phyloP scores from a whole-genome alignment of 106 monocot genomes.

The Xerophyta viscosa region DNA sequence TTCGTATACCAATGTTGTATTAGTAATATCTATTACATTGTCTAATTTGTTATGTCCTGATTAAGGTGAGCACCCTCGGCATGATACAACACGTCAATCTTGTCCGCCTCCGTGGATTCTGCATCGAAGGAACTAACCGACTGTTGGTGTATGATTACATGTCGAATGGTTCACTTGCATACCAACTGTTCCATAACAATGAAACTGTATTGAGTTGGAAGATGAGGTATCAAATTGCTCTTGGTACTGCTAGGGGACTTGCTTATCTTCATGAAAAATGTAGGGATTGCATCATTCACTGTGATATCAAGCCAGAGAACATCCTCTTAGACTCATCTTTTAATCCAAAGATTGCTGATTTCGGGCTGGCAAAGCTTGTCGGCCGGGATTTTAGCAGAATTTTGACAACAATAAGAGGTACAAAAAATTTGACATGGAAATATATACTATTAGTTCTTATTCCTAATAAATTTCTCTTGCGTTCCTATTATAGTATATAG shows the following conservation, averaged over 20 bases:
- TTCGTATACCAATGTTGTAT: too few species aligned
- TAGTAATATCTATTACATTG: too few species aligned
- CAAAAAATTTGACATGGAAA: too few species aligned
- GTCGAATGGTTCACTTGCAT: conserved; percentile 25
- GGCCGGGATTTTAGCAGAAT: conserved; percentile 30
- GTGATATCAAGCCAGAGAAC: conserved; percentile 39
- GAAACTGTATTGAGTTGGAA: conserved; percentile 13
- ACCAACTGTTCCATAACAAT: conserved; percentile 1
- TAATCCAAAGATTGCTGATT: conserved; percentile 28
- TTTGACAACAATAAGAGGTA: conserved; percentile 34
- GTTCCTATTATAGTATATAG: too few species aligned
- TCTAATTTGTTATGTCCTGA: too few species aligned
- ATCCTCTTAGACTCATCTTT: conserved; percentile 24
- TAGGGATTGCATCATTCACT: conserved; percentile 38
- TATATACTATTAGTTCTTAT: too few species aligned
- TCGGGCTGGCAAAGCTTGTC: conserved; percentile 34
- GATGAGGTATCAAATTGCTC: conserved; percentile 23
- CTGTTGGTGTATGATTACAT: conserved; percentile 31
- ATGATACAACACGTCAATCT: conserved; percentile 35
- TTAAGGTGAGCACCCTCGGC: conserved; percentile 34
- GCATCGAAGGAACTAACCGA: conserved; percentile 22
- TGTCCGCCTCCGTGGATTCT: conserved; percentile 32
- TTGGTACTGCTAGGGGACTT: conserved; percentile 24
- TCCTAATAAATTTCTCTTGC: too few species aligned
- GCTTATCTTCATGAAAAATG: conserved; percentile 34